Evolutionary conservation across 345 rosid genomes (phyloP).

Genomic region (Bruguiera gymnorhiza): DNA sequence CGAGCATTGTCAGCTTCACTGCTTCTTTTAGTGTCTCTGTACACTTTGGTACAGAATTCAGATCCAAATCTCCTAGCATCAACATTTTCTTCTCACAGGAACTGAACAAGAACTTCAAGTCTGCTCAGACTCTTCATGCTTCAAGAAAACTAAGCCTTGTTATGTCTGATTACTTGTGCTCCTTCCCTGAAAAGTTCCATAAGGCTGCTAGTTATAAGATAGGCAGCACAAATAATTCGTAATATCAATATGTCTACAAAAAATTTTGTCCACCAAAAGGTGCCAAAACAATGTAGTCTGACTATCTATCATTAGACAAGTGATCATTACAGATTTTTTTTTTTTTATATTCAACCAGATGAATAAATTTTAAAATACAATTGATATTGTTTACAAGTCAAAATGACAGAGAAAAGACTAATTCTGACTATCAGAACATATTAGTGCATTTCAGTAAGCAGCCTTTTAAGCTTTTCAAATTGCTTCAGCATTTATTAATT

Average conservation of each 20-base stretch:
- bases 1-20: constrained; percentile 37
- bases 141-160: constrained; percentile 3
- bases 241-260: not conserved
- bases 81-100: constrained; percentile 24
- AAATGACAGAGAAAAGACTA: too few species aligned
- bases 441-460: too few species aligned
- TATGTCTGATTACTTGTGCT: not conserved
- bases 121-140: constrained; percentile 18
- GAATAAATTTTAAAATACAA: too few species aligned
- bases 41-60: constrained; percentile 24
- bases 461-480: too few species aligned
- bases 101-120: constrained; percentile 12
- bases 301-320: too few species aligned
- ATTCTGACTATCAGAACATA: too few species aligned
- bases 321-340: too few species aligned
- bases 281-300: too few species aligned
- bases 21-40: constrained; percentile 25
- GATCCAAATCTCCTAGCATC: constrained; percentile 32
- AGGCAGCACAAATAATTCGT: not conserved
- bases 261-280: too few species aligned
- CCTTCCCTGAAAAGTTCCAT: constrained; percentile 4
- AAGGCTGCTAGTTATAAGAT: constrained; percentile 10
- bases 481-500: too few species aligned
- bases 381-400: too few species aligned
- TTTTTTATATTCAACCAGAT: too few species aligned